phyloP scores from a whole-genome alignment of 768 basidiomycete genomes.

The Phaeotremella skinneri region DNA sequence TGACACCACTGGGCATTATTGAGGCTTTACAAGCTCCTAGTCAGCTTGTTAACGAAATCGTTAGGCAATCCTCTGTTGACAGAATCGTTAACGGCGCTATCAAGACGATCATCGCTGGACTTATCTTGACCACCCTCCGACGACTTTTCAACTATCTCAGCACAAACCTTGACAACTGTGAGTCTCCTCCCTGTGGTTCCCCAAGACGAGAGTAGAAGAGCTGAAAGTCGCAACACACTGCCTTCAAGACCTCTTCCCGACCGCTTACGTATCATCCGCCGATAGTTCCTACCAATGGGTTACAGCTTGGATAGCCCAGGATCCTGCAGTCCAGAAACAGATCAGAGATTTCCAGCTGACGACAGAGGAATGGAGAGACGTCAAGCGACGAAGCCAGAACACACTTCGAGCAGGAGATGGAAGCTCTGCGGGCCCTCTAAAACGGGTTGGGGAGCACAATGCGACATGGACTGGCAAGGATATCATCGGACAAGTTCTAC shows the following conservation, averaged over 20 bases:
- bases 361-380: conserved; percentile 19
- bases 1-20: neutral
- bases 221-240: neutral
- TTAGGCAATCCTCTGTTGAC: neutral
- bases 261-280: conserved; percentile 24
- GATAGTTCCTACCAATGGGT: conserved; percentile 37
- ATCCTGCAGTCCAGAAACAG: conserved; percentile 27
- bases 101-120: conserved; percentile 12
- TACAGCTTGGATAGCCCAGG: conserved; percentile 36
- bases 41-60: neutral
- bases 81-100: conserved; percentile 5
- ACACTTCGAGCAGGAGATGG: conserved; percentile 4
- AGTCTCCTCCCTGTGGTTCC: neutral
- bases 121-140: conserved; percentile 6
- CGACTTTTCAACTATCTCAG: neutral
- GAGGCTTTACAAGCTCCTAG: neutral
- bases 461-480: conserved; percentile 21
- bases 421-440: conserved; percentile 9
- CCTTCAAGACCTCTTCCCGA: conserved; percentile 28
- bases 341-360: conserved; percentile 30
- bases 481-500: conserved; percentile 32
- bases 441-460: conserved; percentile 4
- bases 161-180: conserved; percentile 10
- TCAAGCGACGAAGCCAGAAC: conserved; percentile 13
- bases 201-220: neutral